phyloP scores from a whole-genome alignment of 768 basidiomycete species.

The Lactarius hengduanensis region DNA sequence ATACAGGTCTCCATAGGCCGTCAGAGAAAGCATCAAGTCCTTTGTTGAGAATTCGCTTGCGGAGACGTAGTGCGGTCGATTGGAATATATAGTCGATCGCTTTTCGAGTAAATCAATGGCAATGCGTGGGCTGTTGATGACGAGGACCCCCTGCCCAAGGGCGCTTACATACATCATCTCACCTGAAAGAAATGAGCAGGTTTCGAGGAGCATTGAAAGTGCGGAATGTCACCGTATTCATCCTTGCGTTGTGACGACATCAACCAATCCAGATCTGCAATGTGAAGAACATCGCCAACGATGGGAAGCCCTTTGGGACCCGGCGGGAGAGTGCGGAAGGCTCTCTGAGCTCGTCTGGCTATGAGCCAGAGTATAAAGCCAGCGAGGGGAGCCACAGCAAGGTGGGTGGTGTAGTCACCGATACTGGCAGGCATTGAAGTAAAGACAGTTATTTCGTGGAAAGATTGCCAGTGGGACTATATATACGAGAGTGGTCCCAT shows the following conservation, averaged over 20 bases:
- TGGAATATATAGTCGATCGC: neutral
- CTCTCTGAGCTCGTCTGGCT: neutral
- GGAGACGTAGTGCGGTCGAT: constrained; percentile 26
- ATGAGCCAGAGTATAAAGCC: neutral
- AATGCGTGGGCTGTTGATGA: constrained; percentile 33
- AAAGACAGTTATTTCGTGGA: no score
- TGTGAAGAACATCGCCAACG: neutral
- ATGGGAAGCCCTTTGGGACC: neutral
- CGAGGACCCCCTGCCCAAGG: constrained; percentile 34
- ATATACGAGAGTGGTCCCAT: no score
- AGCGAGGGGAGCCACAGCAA: neutral
- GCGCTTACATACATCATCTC: constrained; percentile 34
- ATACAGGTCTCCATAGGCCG: constrained; percentile 30
- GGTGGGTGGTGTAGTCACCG: no score
- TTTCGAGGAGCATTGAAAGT: neutral
- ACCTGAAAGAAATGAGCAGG: constrained; percentile 26
- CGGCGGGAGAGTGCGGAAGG: neutral
- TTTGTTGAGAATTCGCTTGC: constrained; percentile 34
- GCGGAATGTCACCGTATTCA: neutral
- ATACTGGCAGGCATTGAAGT: no score
- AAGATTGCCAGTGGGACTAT: no score
- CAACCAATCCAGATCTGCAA: neutral
- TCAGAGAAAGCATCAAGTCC: constrained; percentile 30
- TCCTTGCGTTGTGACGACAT: neutral
- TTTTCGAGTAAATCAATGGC: constrained; percentile 34